Evolutionary conservation across 2,329 filamentous ascomycete species (phyloP).

Genomic region (Cytospora schulzeri): DNA sequence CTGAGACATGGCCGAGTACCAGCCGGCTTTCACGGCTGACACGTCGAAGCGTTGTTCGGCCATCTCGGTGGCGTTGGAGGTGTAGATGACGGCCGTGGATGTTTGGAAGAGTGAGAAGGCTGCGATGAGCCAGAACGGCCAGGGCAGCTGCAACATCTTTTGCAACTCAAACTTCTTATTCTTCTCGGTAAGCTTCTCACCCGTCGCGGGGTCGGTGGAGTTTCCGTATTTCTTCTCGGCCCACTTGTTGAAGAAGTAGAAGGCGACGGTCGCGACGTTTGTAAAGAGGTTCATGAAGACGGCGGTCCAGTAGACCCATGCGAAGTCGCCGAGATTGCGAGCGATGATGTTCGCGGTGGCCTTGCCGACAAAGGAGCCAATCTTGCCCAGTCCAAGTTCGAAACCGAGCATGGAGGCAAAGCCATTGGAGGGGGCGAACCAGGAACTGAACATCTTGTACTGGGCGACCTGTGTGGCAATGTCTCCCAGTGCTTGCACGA

Average conservation of each 20-base stretch:
- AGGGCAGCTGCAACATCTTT: slow-evolving; percentile 60
- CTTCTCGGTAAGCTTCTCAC: slow-evolving; percentile 61
- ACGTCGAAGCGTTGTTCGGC: slow-evolving; percentile 61
- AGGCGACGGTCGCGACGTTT: slow-evolving; percentile 54
- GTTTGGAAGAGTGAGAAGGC: slow-evolving; percentile 62
- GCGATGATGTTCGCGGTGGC: slow-evolving; percentile 62
- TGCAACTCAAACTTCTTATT: slow-evolving; percentile 58
- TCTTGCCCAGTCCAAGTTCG: slow-evolving; percentile 62
- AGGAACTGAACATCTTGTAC: slow-evolving; percentile 66
- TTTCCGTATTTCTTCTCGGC: slow-evolving; percentile 50
- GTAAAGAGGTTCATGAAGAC: slow-evolving; percentile 68
- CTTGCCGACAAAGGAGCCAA: slow-evolving; percentile 63
- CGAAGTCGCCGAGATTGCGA: slow-evolving; percentile 58
- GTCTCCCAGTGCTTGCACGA: slow-evolving; percentile 61
- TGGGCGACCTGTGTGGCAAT: slow-evolving; percentile 66
- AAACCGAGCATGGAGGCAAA: slow-evolving; percentile 64
- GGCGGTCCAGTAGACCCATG: slow-evolving; percentile 63
- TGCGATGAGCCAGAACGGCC: slow-evolving; percentile 60
- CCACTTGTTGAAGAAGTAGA: slow-evolving; percentile 58
- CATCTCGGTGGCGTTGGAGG: slow-evolving; percentile 61
- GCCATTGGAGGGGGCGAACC: slow-evolving; percentile 63
- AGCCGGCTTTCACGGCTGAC: slow-evolving; percentile 57
- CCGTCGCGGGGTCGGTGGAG: slow-evolving; percentile 56
- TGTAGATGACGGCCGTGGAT: slow-evolving; percentile 55
- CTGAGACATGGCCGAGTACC: slow-evolving; percentile 60